A percentile compares a stretch with the other conserved stretches of the same genome.
These are phyloP conservation scores for Phytophthora sp. DNA, from an alignment of 352 stramenopile genomes.

Conservation along the genomic window DNA sequence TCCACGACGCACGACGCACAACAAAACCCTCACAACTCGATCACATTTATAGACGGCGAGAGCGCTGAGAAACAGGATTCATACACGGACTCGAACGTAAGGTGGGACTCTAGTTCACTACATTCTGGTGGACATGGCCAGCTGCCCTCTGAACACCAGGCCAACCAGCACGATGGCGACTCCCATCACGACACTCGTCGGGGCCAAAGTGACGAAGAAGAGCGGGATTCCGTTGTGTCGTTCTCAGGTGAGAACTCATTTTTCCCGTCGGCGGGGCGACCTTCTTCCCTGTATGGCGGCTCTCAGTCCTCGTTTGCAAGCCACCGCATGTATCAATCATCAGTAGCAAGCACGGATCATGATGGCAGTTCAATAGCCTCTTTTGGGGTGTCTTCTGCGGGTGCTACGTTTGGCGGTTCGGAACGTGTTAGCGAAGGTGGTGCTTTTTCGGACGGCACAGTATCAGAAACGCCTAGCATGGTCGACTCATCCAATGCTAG, in stretches of 20 bases:
- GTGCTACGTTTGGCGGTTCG: conserved; percentile 77
- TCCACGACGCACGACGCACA: conserved; percentile 7
- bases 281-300: conserved; percentile 44
- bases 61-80: conserved; percentile 19
- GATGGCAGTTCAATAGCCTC: conserved; percentile 67
- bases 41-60: conserved; percentile 13
- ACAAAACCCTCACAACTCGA: conserved; percentile 2
- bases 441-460: conserved; percentile 67
- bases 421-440: conserved; percentile 70
- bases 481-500: conserved; percentile 78
- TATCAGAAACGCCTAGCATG: conserved; percentile 75
- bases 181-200: conserved; percentile 23
- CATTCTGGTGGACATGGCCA: conserved; percentile 7
- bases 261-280: conserved; percentile 36
- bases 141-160: conserved; percentile 10
- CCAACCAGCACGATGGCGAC: conserved; percentile 7
- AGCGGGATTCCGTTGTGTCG: conserved; percentile 45
- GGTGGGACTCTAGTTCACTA: conserved; percentile 25
- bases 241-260: conserved; percentile 46
- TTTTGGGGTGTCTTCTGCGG: conserved; percentile 76
- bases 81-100: conserved; percentile 29
- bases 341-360: conserved; percentile 44
- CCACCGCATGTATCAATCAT: conserved; percentile 50
- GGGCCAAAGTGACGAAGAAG: conserved; percentile 42
- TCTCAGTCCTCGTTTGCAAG: conserved; percentile 53